A percentile compares a stretch with the other conserved stretches of the same genome.
Evolutionary conservation across 768 basidiomycete genomes (phyloP).

Genomic region (Leccinum olivaceopallidum): DNA sequence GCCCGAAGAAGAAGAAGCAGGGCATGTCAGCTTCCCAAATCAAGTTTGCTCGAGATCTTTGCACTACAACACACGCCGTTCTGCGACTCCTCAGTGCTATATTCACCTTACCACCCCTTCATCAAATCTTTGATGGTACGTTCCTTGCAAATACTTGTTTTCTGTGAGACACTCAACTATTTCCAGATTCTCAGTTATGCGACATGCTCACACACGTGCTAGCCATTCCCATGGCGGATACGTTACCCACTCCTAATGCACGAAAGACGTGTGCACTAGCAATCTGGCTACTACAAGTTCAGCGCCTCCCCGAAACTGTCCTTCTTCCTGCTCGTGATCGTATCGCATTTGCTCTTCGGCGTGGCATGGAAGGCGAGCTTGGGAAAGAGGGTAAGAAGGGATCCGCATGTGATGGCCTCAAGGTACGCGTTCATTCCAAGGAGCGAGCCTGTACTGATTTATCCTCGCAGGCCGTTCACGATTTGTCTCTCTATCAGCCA

Average conservation of each 20-base stretch:
- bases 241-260: conserved; percentile 77
- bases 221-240: conserved; percentile 67
- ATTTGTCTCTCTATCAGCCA: conserved; percentile 64
- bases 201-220: conserved; percentile 63
- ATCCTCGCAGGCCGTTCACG: conserved; percentile 63
- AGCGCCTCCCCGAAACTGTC: conserved; percentile 64
- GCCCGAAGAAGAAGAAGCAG: conserved; percentile 53
- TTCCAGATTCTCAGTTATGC: conserved; percentile 56
- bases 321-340: conserved; percentile 62
- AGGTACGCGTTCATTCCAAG: conserved; percentile 43
- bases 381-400: conserved; percentile 92
- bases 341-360: conserved; percentile 69
- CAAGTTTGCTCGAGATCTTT: conserved; percentile 78
- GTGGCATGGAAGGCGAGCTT: conserved; percentile 80
- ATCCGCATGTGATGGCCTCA: conserved; percentile 73
- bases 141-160: conserved; percentile 9
- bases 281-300: conserved; percentile 71
- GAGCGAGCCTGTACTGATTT: conserved; percentile 12
- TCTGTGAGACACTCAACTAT: conserved; percentile 8
- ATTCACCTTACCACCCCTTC: conserved; percentile 60
- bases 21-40: conserved; percentile 79
- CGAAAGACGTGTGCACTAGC: conserved; percentile 84
- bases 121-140: conserved; percentile 62
- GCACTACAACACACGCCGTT: conserved; percentile 69
- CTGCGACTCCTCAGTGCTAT: conserved; percentile 63